phyloP scores from a whole-genome alignment of 2,329 filamentous ascomycete species.

The Fusarium ambrosium region DNA sequence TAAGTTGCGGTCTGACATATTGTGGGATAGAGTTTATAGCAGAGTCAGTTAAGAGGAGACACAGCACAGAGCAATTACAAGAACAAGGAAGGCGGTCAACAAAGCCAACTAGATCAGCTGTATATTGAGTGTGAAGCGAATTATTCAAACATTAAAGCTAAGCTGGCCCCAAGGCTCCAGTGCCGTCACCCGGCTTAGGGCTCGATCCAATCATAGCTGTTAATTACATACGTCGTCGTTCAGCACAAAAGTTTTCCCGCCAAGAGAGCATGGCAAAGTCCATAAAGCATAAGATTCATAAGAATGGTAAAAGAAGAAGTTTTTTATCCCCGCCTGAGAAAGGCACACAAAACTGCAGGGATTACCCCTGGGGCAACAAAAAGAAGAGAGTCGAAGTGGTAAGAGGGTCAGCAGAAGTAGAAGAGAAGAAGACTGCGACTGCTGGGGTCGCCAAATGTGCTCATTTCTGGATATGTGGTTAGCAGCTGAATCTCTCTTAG shows the following conservation, averaged over 20 bases:
- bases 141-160: conserved; percentile 26
- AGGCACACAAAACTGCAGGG: conserved; percentile 31
- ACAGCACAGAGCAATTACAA: not conserved
- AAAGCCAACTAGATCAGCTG: not conserved
- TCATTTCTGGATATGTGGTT: conserved; percentile 17
- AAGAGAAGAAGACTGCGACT: not conserved
- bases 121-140: conserved; percentile 15
- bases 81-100: not conserved
- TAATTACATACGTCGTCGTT: conserved; percentile 31
- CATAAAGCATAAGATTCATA: conserved; percentile 29
- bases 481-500: not conserved
- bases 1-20: not conserved
- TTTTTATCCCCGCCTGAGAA: conserved; percentile 15
- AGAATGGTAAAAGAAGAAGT: conserved; percentile 1
- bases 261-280: conserved; percentile 14
- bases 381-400: conserved; percentile 11
- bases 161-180: conserved; percentile 9
- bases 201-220: conserved; percentile 33
- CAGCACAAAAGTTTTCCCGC: conserved; percentile 23
- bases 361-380: conserved; percentile 20
- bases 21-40: not conserved
- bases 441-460: not conserved
- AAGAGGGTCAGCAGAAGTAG: conserved; percentile 24
- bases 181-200: conserved; percentile 13
- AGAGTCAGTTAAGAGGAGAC: not conserved